Base-by-base conservation (phyloP, 371 early-diverging fungal genomes). In the Saksenaea oblongispora region DNA sequence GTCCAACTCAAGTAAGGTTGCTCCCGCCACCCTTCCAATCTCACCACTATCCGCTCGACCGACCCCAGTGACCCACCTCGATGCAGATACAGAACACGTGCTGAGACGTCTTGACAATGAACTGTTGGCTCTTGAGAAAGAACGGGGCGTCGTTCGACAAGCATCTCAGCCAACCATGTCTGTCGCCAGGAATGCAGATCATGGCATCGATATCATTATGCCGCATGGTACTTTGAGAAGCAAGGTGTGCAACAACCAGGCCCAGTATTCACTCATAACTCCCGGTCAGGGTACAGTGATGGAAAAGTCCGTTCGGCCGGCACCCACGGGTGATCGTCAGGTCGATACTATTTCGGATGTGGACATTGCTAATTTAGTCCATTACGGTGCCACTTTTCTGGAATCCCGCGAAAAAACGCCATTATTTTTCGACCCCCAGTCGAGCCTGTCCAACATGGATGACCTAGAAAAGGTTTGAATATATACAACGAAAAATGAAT, bases 141-240 rank as follows among this genome's bases (percentile, higher is more conserved):
- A 41, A 35, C 28, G 41, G 14, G 55, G 28, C 15, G 51, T 47
- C 9, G 22, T 22, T 8, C 17, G 51, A 10, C 51, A 47, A 47
- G 18, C 51, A 18, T 17, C 51, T 8, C 51, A 47, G 56, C 51
- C 57, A 14, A 55, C 31, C 10, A 58, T 59, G 60, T 66, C 71
- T 8, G 64, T 70, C 18, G 34, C 58, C 17, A 61, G 71, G 4
- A 76, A 74, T 54, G 62, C 44, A 13, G 65, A 74, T 34, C 37
- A 58, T 7, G 76, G 76, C 2, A 59, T 79, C 0, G 79, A 79
- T 62, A 69, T 79, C 0, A 58, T 71, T 17, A 28, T 79, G 34
- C 68, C 74, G 0, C 67, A 75, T 51, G 79, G 79, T 0, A 44
- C 74, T 5, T 37, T 79, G 9, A 53, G 76, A 42, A 72, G 70